These are phyloP conservation scores for Apiotrichum gracile DNA, from an alignment of 1,284 basidiomycete genomes.

Conservation along the genomic window DNA sequence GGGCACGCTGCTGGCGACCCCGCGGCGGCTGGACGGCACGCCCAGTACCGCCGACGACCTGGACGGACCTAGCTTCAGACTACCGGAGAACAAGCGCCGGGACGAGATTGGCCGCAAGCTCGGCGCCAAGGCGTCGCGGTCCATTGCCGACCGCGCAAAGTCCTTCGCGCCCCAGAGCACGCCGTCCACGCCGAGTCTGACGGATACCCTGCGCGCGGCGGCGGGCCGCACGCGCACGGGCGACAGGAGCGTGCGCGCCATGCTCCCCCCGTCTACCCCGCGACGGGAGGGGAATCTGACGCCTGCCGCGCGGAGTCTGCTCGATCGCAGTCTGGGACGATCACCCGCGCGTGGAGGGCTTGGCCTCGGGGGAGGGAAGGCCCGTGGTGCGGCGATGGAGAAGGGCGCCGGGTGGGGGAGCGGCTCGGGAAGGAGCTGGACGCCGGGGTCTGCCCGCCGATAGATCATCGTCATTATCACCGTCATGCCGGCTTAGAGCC, in stretches of 20 bases:
- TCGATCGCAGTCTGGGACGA: constrained; percentile 57
- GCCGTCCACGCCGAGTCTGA: constrained; percentile 42
- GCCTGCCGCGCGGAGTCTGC: constrained; percentile 67
- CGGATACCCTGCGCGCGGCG: constrained; percentile 33
- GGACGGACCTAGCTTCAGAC: constrained; percentile 59
- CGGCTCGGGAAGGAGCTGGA: constrained; percentile 9
- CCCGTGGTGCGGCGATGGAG: constrained; percentile 65
- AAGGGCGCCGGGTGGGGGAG: constrained; percentile 57
- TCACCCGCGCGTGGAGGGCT: constrained; percentile 37
- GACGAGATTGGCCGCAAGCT: constrained; percentile 72
- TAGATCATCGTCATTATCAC: too few relatives aligned
- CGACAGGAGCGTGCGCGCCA: constrained; percentile 43
- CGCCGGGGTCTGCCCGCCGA: constrained; percentile 4
- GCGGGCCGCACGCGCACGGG: constrained; percentile 32
- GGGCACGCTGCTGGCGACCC: constrained; percentile 82
- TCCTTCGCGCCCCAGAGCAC: constrained; percentile 55
- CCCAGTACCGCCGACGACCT: constrained; percentile 48
- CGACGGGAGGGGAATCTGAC: constrained; percentile 60
- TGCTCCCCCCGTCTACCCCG: constrained; percentile 69
- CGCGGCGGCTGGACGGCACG: constrained; percentile 56
- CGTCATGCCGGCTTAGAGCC: not conserved
- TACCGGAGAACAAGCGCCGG: constrained; percentile 62
- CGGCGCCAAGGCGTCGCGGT: constrained; percentile 53
- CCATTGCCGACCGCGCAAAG: constrained; percentile 43
- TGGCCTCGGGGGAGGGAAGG: constrained; percentile 55